Percentiles rank a stretch among this genome's conserved stretches.
Conservation (phyloP, 208 protist species). For the Crithidia fasciculata region DNA sequence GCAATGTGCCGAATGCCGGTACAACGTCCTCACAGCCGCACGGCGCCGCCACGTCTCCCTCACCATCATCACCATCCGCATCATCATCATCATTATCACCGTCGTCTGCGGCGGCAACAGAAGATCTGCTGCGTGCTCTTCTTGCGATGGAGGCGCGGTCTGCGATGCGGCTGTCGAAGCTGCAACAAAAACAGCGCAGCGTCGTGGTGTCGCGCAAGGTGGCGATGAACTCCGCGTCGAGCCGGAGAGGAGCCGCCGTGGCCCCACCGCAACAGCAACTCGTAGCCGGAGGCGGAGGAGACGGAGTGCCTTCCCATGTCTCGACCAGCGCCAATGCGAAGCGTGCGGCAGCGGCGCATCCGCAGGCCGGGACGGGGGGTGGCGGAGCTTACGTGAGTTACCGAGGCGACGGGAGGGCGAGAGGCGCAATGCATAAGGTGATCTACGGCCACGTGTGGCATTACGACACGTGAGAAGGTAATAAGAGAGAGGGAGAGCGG, state of each 20-base stretch:
- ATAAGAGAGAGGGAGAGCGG: no score
- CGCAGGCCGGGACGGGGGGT: neutral
- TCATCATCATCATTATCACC: neutral
- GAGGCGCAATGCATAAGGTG: neutral
- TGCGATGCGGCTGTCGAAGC: slow-evolving; percentile 11
- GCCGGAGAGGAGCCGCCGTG: no score
- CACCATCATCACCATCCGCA: neutral
- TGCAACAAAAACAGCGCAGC: slow-evolving; percentile 10
- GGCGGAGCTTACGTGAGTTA: neutral
- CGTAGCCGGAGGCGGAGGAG: neutral
- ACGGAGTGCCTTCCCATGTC: neutral
- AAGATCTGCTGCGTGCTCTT: slow-evolving; percentile 13
- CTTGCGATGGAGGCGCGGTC: slow-evolving; percentile 27
- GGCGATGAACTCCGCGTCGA: neutral
- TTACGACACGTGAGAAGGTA: no score
- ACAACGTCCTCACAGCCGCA: neutral
- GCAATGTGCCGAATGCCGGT: slow-evolving; percentile 17
- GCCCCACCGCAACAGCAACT: no score
- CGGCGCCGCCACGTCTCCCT: neutral
- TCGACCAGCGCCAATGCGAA: neutral
- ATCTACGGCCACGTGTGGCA: slow-evolving; percentile 5
- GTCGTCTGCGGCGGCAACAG: neutral
- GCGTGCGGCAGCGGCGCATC: neutral
- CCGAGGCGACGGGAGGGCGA: neutral
- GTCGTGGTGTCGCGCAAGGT: neutral